Percentiles rank a stretch among this genome's conserved stretches.
Conservation (phyloP, 129 eudicot genomes). For the Escallonia herrerae region DNA sequence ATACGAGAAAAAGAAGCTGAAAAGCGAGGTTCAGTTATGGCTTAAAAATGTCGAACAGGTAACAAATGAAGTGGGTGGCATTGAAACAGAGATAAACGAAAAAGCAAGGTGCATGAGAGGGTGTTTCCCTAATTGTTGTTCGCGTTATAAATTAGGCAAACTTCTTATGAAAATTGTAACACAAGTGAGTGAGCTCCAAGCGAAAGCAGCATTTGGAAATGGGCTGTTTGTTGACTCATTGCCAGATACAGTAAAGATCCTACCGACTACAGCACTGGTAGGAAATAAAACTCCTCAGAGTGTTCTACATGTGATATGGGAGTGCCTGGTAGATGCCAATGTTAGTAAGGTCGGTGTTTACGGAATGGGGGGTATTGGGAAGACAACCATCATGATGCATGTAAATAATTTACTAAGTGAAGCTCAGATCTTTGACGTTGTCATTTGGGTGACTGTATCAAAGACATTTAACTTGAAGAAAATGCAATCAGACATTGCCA, state of each 20-base stretch:
- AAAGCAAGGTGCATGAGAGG: slow-evolving; percentile 16
- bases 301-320: slow-evolving; percentile 27
- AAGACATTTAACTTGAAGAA: no score
- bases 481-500: no score
- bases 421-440: no score
- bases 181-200: slow-evolving; percentile 20
- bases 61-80: slow-evolving; percentile 20
- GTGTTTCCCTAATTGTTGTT: slow-evolving; percentile 28
- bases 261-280: slow-evolving; percentile 26
- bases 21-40: slow-evolving; percentile 31
- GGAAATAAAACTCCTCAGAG: slow-evolving; percentile 20
- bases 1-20: slow-evolving; percentile 27
- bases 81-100: slow-evolving; percentile 17
- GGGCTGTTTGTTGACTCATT: slow-evolving; percentile 23
- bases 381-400: slow-evolving; percentile 34
- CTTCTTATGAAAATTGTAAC: slow-evolving; percentile 22
- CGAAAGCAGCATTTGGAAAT: slow-evolving; percentile 24
- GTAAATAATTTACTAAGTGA: slow-evolving; percentile 6
- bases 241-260: slow-evolving; percentile 20
- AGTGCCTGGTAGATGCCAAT: slow-evolving; percentile 14
- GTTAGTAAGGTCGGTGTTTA: slow-evolving; percentile 27
- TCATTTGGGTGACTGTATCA: no score
- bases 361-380: slow-evolving; percentile 53
- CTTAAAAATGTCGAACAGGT: slow-evolving; percentile 29
- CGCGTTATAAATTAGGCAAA: slow-evolving; percentile 31